Evolutionary conservation across 2,329 filamentous ascomycete genomes (phyloP).

Genomic region (Pyrenophora graminea): DNA sequence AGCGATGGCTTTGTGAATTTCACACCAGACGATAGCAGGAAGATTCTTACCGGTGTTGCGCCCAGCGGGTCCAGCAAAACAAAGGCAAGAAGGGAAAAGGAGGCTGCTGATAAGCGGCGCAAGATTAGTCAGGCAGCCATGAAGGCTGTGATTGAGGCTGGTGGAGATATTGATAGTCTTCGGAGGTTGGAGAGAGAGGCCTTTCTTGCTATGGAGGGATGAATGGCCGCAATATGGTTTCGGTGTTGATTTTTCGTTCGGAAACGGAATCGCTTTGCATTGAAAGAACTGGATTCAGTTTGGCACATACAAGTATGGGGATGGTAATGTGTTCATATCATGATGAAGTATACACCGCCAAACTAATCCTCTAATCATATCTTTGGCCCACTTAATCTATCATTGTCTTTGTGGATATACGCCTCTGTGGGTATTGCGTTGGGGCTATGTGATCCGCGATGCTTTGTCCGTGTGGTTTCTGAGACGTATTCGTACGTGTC

Average conservation of each 20-base stretch:
- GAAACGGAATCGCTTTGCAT: too few relatives aligned
- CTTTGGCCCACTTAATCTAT: too few relatives aligned
- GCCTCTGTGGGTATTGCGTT: too few relatives aligned
- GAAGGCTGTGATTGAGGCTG: conserved; percentile 70
- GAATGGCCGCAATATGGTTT: neutral
- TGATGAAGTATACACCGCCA: too few relatives aligned
- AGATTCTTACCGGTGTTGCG: conserved; percentile 86
- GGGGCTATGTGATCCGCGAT: too few relatives aligned
- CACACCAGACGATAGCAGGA: conserved; percentile 75
- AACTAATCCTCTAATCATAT: too few relatives aligned
- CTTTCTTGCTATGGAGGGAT: conserved; percentile 34
- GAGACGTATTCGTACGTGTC: neutral
- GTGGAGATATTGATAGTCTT: conserved; percentile 62
- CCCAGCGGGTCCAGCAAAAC: conserved; percentile 92
- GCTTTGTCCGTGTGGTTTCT: too few relatives aligned
- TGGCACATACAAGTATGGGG: neutral
- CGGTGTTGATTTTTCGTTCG: neutral
- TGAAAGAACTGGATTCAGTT: conserved; percentile 1
- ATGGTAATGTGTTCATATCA: neutral
- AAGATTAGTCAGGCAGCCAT: conserved; percentile 70
- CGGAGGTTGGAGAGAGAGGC: conserved; percentile 50
- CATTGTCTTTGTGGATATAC: too few relatives aligned
- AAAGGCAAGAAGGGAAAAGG: conserved; percentile 87
- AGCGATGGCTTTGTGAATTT: conserved; percentile 82
- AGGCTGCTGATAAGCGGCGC: conserved; percentile 76